These are phyloP conservation scores for Solanum bulbocastanum DNA, from an alignment of 257 asterid species.

Conservation along the genomic window DNA sequence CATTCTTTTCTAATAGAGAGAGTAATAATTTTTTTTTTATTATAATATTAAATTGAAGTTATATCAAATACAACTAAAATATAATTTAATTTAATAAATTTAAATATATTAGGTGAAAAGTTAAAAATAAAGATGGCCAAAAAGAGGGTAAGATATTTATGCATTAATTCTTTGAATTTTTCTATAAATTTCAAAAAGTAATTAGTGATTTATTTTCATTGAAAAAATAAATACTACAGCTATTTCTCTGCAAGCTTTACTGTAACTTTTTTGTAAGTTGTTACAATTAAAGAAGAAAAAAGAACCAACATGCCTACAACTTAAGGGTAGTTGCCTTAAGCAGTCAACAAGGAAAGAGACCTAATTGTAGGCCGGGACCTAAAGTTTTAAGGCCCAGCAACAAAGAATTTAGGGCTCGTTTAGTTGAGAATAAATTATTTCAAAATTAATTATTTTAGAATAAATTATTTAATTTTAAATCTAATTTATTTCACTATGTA, in stretches of 20 bases:
- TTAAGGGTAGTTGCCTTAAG: not conserved
- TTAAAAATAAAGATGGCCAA: not conserved
- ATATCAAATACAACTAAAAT: no score
- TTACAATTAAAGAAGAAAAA: not conserved
- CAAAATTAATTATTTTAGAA: no score
- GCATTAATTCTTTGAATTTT: not conserved
- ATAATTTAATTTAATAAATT: no score
- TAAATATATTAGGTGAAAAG: not conserved
- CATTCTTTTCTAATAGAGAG: no score
- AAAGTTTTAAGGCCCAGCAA: not conserved
- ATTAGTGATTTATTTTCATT: not conserved
- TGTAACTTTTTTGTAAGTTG: not conserved
- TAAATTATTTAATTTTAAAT: no score
- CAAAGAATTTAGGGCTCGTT: not conserved
- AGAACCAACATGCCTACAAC: not conserved
- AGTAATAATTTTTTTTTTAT: no score
- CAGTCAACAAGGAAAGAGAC: not conserved
- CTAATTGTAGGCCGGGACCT: not conserved
- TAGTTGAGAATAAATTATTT: no score
- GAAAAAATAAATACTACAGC: not conserved
- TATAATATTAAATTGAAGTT: no score
- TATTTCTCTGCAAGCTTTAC: not conserved
- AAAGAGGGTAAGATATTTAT: not conserved
- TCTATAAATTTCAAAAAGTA: not conserved
- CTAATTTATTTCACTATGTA: no score